Evolutionary conservation across 2,329 filamentous ascomycete genomes (phyloP).

Genomic region (Lithohypha guttulata): DNA sequence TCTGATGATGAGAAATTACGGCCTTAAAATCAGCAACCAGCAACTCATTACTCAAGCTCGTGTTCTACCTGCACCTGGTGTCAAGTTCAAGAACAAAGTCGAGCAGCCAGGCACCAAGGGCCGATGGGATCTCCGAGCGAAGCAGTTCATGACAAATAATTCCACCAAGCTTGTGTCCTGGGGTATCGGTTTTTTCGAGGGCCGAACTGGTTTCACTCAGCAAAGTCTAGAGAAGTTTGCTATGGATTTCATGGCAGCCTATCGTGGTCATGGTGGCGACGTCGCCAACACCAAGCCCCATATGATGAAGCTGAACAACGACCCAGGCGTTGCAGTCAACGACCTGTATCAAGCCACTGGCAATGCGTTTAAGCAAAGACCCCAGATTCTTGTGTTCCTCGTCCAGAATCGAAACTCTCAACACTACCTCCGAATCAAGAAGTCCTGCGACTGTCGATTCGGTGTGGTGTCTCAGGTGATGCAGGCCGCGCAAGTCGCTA

Average conservation of each 20-base stretch:
- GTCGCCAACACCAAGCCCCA: constrained; percentile 39
- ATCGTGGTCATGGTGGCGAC: constrained; percentile 50
- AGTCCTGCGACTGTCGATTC: constrained; percentile 72
- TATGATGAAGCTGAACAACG: constrained; percentile 32
- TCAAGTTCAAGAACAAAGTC: constrained; percentile 49
- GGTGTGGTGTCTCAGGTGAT: constrained; percentile 77
- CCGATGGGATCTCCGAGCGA: constrained; percentile 77
- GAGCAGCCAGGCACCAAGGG: constrained; percentile 56
- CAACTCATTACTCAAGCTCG: constrained; percentile 61
- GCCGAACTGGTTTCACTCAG: constrained; percentile 37
- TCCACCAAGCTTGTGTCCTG: constrained; percentile 54
- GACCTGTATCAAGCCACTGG: constrained; percentile 47
- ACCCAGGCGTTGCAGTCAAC: constrained; percentile 45
- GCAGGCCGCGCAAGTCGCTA: constrained; percentile 57
- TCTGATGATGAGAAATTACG: constrained; percentile 59
- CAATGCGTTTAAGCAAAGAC: constrained; percentile 43
- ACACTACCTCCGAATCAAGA: constrained; percentile 78
- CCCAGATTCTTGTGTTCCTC: constrained; percentile 72
- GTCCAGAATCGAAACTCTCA: constrained; percentile 59
- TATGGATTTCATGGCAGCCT: constrained; percentile 51
- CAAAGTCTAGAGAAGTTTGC: constrained; percentile 43
- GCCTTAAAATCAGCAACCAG: constrained; percentile 53
- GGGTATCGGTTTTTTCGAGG: constrained; percentile 60
- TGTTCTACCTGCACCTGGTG: constrained; percentile 57
- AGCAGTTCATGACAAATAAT: constrained; percentile 64